Evolutionary conservation across 805 yeast genomes (phyloP).

Genomic region (Yamadazyma nakazawae): DNA sequence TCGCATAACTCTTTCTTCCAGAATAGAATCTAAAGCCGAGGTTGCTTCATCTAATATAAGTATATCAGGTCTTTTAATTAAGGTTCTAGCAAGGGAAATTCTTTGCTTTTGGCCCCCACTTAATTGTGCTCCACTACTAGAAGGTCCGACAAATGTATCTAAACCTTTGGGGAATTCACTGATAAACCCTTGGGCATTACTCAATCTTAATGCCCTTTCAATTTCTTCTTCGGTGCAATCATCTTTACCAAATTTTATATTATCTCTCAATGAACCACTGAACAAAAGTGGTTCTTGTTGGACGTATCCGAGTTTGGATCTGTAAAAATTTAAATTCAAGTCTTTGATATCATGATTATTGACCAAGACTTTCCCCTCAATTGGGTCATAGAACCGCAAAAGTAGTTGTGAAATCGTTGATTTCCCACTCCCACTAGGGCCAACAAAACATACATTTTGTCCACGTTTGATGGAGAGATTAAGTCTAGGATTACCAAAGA

Average conservation of each 20-base stretch:
- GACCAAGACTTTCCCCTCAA: slow-evolving; percentile 56
- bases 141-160: slow-evolving; percentile 78
- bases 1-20: slow-evolving; percentile 79
- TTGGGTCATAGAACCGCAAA: slow-evolving; percentile 80
- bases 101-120: slow-evolving; percentile 96
- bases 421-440: slow-evolving; percentile 97
- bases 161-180: slow-evolving; percentile 75
- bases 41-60: slow-evolving; percentile 91
- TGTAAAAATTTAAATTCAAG: slow-evolving; percentile 67
- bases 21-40: slow-evolving; percentile 84
- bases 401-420: slow-evolving; percentile 81
- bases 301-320: slow-evolving; percentile 81
- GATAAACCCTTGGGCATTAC: slow-evolving; percentile 72
- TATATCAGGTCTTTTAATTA: slow-evolving; percentile 74
- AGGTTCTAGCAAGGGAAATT: slow-evolving; percentile 85
- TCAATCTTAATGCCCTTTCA: slow-evolving; percentile 56
- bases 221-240: slow-evolving; percentile 59
- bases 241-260: slow-evolving; percentile 71
- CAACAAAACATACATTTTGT: slow-evolving; percentile 89
- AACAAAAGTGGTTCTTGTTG: slow-evolving; percentile 90
- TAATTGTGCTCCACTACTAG: slow-evolving; percentile 65
- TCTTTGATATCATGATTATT: slow-evolving; percentile 62
- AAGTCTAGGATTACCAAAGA: slow-evolving; percentile 47
- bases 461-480: slow-evolving; percentile 67
- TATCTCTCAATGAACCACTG: slow-evolving; percentile 81